Percentiles rank a stretch among this genome's conserved stretches.
phyloP scores from a whole-genome alignment of 768 basidiomycete genomes.

The Agrocybe chaxingu region DNA sequence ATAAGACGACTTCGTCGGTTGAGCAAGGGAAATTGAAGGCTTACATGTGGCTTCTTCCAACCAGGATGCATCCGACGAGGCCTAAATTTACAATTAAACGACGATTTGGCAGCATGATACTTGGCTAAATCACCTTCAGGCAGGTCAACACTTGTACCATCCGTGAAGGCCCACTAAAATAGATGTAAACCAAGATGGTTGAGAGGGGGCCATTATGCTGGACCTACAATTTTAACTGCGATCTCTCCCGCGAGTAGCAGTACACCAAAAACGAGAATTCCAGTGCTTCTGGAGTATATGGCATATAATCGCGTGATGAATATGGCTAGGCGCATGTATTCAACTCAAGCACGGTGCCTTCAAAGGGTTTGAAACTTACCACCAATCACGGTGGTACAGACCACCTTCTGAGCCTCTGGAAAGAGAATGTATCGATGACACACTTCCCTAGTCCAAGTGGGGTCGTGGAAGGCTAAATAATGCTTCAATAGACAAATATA shows the following conservation, averaged over 20 bases:
- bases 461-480: slow-evolving; percentile 27
- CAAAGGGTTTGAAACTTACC: slow-evolving; percentile 14
- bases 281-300: slow-evolving; percentile 22
- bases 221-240: slow-evolving; percentile 30
- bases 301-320: slow-evolving; percentile 29
- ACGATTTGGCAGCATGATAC: background rate
- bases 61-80: slow-evolving; percentile 32
- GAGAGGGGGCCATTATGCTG: background rate
- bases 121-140: slow-evolving; percentile 22
- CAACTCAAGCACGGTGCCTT: background rate
- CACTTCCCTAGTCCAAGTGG: slow-evolving; percentile 25
- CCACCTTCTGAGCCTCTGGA: slow-evolving; percentile 32
- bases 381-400: slow-evolving; percentile 29
- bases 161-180: slow-evolving; percentile 32
- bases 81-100: slow-evolving; percentile 13
- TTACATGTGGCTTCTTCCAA: slow-evolving; percentile 24
- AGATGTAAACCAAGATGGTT: background rate
- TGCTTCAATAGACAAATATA: background rate
- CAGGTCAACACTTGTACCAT: slow-evolving; percentile 26
- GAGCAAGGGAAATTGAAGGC: slow-evolving; percentile 3
- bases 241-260: slow-evolving; percentile 23
- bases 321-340: slow-evolving; percentile 14
- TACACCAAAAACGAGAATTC: slow-evolving; percentile 16
- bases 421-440: slow-evolving; percentile 31
- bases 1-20: background rate